Conservation (phyloP, 1,284 basidiomycete species). For the Mycosarcoma maydis region DNA sequence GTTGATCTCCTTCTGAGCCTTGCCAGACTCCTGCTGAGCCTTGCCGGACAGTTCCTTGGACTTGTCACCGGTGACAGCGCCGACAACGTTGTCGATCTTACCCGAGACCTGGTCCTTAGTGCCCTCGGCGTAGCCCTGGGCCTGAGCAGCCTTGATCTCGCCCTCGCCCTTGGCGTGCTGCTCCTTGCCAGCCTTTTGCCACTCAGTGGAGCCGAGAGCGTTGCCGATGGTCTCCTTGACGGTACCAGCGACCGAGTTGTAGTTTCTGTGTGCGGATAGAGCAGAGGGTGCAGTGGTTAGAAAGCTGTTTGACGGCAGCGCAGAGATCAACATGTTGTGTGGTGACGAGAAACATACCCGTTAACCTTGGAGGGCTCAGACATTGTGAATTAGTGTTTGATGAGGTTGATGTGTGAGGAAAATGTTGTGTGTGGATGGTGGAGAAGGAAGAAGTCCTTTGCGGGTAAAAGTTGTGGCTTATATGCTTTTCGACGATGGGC, state of each 20-base stretch:
- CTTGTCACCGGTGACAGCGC: constrained; percentile 58
- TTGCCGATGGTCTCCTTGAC: constrained; percentile 58
- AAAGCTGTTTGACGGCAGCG: too few relatives aligned
- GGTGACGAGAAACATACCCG: constrained; percentile 43
- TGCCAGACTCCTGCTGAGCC: constrained; percentile 51
- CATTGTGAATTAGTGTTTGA: constrained; percentile 35
- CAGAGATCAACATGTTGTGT: too few relatives aligned
- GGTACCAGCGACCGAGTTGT: constrained; percentile 51
- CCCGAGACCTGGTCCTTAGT: constrained; percentile 58
- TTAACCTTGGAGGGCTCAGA: constrained; percentile 53
- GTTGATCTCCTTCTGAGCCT: constrained; percentile 55
- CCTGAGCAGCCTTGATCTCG: constrained; percentile 57
- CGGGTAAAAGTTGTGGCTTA: constrained; percentile 7
- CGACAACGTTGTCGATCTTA: constrained; percentile 56
- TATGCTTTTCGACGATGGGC: constrained; percentile 20
- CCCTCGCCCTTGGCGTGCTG: constrained; percentile 57
- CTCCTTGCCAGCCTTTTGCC: constrained; percentile 58
- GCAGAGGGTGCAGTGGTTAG: background rate
- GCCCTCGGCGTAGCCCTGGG: constrained; percentile 61
- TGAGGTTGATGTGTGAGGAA: constrained; percentile 7
- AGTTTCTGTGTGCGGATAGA: constrained; percentile 28
- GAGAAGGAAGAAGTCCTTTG: background rate
- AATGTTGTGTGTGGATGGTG: background rate
- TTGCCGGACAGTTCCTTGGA: constrained; percentile 52
- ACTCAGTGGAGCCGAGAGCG: constrained; percentile 46